These are phyloP conservation scores for Annulohypoxylon nitens DNA, from an alignment of 495 filamentous ascomycete species.

Conservation along the genomic window DNA sequence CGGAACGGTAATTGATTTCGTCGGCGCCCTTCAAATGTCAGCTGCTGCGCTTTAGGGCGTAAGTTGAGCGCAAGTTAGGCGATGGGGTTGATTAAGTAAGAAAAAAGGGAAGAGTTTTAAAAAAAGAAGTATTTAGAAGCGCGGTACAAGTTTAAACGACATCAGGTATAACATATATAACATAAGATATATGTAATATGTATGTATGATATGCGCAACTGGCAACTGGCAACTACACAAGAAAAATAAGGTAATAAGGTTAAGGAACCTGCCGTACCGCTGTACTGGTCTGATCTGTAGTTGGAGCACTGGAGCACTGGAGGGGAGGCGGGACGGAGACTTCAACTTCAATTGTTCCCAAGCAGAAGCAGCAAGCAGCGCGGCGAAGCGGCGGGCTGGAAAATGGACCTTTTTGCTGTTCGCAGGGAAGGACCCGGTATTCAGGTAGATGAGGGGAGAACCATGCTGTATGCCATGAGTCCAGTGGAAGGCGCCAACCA, in stretches of 20 bases:
- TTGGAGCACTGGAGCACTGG: neutral
- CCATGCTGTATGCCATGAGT: constrained; percentile 40
- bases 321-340: constrained; percentile 32
- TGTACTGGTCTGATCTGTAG: constrained; percentile 20
- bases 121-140: neutral
- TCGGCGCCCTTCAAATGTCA: neutral
- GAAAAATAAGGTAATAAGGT: constrained; percentile 36
- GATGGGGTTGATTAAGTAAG: constrained; percentile 8
- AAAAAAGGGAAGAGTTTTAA: neutral
- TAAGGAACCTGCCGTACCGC: constrained; percentile 35
- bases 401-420: constrained; percentile 38
- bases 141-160: constrained; percentile 9
- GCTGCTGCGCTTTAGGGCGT: neutral
- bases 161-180: constrained; percentile 1
- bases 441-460: constrained; percentile 48
- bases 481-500: constrained; percentile 23
- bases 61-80: constrained; percentile 12
- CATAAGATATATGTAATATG: constrained; percentile 3
- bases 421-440: constrained; percentile 42
- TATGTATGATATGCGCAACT: neutral
- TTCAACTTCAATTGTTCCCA: constrained; percentile 7
- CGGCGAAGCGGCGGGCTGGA: constrained; percentile 27
- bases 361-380: neutral
- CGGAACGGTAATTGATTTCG: neutral
- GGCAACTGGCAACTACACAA: neutral